These are phyloP conservation scores for Syzygium malaccense DNA, from an alignment of 441 rosid genomes.

Conservation along the genomic window DNA sequence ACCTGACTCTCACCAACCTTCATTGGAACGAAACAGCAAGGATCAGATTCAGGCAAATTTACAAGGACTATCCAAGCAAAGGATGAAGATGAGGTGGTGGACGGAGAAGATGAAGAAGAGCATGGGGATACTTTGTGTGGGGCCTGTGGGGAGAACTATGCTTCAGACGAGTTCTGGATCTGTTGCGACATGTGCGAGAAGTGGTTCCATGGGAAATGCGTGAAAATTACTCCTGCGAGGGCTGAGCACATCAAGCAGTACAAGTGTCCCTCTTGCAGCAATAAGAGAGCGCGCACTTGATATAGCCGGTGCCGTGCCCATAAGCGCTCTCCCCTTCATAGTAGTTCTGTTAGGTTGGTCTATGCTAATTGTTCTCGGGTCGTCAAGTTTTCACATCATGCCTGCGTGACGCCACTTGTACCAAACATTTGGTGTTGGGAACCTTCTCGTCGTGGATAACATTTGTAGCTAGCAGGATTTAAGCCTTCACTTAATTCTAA, in stretches of 20 bases:
- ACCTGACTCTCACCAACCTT: not conserved
- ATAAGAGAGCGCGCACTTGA: not conserved
- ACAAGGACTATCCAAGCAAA: not conserved
- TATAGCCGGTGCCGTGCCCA: not conserved
- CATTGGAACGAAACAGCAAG: not conserved
- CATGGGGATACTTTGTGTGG: not conserved
- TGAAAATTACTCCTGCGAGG: not conserved
- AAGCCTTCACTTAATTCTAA: not conserved
- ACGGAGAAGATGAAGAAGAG: not conserved
- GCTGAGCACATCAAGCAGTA: not conserved
- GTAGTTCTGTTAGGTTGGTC: not conserved
- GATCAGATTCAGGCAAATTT: not conserved
- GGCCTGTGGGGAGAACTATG: not conserved
- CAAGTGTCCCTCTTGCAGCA: not conserved
- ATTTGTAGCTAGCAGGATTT: not conserved
- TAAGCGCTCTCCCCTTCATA: not conserved
- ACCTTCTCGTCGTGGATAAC: not conserved
- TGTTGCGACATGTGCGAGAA: not conserved
- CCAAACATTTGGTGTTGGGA: not conserved
- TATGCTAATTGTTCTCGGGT: not conserved
- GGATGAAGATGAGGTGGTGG: not conserved
- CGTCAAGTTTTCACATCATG: not conserved
- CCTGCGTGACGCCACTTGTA: not conserved
- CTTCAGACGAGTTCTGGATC: not conserved
- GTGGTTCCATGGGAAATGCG: constrained; percentile 4